Percentiles rank a stretch among this genome's conserved stretches.
These are phyloP conservation scores for Pythium rishiriense DNA, from an alignment of 352 stramenopile species.

Conservation along the genomic window DNA sequence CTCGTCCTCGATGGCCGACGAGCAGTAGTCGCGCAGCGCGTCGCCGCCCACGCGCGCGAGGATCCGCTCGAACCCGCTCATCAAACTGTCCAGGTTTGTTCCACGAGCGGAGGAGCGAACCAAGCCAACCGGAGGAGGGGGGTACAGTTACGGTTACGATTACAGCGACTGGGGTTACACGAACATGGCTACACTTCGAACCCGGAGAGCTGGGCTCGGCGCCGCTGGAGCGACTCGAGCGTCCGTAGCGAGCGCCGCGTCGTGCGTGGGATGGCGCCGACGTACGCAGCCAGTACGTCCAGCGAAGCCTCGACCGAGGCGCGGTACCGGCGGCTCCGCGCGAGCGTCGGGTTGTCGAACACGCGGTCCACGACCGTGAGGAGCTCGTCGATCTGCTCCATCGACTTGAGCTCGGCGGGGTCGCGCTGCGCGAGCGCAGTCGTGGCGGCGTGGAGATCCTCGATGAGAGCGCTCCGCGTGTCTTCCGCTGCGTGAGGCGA, in stretches of 20 bases:
- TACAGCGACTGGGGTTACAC: background rate
- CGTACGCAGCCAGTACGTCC: slow-evolving; percentile 13
- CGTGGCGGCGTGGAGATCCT: slow-evolving; percentile 7
- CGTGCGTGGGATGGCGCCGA: slow-evolving; percentile 11
- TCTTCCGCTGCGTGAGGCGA: background rate
- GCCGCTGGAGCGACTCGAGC: slow-evolving; percentile 5
- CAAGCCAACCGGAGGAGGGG: too few relatives aligned
- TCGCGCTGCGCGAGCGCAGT: background rate
- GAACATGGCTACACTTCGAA: slow-evolving; percentile 6
- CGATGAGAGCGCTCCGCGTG: background rate
- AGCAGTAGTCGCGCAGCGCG: slow-evolving; percentile 72
- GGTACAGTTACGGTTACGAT: too few relatives aligned
- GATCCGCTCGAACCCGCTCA: slow-evolving; percentile 79
- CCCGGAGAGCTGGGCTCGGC: slow-evolving; percentile 5
- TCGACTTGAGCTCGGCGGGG: slow-evolving; percentile 8
- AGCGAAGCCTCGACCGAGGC: slow-evolving; percentile 1
- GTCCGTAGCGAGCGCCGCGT: slow-evolving; percentile 21
- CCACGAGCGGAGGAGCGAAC: too few relatives aligned
- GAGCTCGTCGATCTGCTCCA: slow-evolving; percentile 22
- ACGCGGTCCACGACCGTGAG: slow-evolving; percentile 19
- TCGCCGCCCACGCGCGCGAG: slow-evolving; percentile 65
- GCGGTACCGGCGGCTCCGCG: slow-evolving; percentile 9
- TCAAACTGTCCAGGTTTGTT: too few relatives aligned
- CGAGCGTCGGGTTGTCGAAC: slow-evolving; percentile 22
- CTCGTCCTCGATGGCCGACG: slow-evolving; percentile 76